A percentile compares a stretch with the other conserved stretches of the same genome.
Evolutionary conservation across 805 yeast genomes (phyloP).

Genomic region (Zygoascus tannicola): DNA sequence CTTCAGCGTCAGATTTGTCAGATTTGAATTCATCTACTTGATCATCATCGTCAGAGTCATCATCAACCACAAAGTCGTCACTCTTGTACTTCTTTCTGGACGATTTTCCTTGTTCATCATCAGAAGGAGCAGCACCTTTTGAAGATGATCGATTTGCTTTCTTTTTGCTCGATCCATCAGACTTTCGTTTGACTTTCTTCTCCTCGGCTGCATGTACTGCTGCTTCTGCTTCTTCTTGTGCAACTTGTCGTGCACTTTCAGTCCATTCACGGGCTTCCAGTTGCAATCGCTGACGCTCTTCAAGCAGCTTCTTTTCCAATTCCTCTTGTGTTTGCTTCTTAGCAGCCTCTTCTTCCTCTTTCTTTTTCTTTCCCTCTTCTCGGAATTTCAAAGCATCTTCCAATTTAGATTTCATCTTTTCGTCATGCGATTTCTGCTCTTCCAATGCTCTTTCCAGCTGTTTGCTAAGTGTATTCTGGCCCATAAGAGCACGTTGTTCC

Average conservation of each 20-base stretch:
- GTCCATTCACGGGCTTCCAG: conserved; percentile 33
- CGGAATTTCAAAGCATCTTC: conserved; percentile 62
- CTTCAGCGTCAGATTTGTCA: conserved; percentile 23
- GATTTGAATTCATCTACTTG: conserved; percentile 29
- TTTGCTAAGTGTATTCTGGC: conserved; percentile 61
- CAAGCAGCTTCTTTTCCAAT: conserved; percentile 21
- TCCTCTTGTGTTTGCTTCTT: conserved; percentile 22
- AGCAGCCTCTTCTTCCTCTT: conserved; percentile 31
- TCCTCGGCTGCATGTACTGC: conserved; percentile 12
- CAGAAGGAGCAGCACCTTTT: not conserved
- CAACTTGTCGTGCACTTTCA: conserved; percentile 25
- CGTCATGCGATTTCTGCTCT: conserved; percentile 64
- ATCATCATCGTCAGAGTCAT: conserved; percentile 24
- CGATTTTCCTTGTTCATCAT: conserved; percentile 10
- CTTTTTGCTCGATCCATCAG: conserved; percentile 4
- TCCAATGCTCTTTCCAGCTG: conserved; percentile 61
- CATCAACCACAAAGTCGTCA: conserved; percentile 31
- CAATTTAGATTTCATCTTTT: conserved; percentile 47
- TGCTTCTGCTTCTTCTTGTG: conserved; percentile 29
- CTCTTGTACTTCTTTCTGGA: conserved; percentile 21
- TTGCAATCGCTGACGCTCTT: conserved; percentile 25
- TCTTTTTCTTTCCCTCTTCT: conserved; percentile 43
- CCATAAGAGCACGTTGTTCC: conserved; percentile 79
- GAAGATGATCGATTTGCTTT: conserved; percentile 6
- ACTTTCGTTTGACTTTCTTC: conserved; percentile 5